These are phyloP conservation scores for Rhynchosporium graminicola DNA, from an alignment of 2,329 filamentous ascomycete genomes.

Conservation along the genomic window DNA sequence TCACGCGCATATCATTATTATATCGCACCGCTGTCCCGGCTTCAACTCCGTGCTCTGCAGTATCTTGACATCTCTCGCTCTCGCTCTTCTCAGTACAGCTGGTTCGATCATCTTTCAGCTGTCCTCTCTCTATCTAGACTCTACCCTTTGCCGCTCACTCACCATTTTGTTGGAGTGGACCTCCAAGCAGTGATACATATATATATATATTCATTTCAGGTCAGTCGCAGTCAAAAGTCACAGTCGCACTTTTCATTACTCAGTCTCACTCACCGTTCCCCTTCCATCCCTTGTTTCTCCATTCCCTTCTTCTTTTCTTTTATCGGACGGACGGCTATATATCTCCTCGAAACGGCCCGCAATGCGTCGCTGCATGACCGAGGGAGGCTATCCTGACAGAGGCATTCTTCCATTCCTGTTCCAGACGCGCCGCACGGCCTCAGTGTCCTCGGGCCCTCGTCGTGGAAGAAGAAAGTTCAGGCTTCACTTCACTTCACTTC, in stretches of 20 bases:
- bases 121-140: background rate
- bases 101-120: background rate
- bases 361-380: slow-evolving; percentile 15
- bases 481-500: too few species aligned
- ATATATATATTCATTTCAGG: background rate
- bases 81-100: background rate
- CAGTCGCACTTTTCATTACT: background rate
- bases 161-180: background rate
- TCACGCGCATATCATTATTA: too few species aligned
- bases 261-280: background rate
- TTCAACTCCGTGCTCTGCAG: too few species aligned
- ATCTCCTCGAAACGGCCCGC: slow-evolving; percentile 12
- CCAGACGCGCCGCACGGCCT: slow-evolving; percentile 8
- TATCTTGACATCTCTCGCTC: background rate
- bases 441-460: background rate
- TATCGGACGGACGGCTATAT: slow-evolving; percentile 8
- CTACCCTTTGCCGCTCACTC: background rate
- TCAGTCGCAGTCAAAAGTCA: too few species aligned
- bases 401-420: slow-evolving; percentile 6
- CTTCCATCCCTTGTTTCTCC: background rate
- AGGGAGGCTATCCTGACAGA: slow-evolving; percentile 16
- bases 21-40: too few species aligned
- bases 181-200: slow-evolving; percentile 6
- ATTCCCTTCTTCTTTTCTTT: background rate
- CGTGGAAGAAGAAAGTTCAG: too few species aligned